Evolutionary conservation across 306 rosid species (phyloP).

Genomic region (Lathyrus oleraceus): DNA sequence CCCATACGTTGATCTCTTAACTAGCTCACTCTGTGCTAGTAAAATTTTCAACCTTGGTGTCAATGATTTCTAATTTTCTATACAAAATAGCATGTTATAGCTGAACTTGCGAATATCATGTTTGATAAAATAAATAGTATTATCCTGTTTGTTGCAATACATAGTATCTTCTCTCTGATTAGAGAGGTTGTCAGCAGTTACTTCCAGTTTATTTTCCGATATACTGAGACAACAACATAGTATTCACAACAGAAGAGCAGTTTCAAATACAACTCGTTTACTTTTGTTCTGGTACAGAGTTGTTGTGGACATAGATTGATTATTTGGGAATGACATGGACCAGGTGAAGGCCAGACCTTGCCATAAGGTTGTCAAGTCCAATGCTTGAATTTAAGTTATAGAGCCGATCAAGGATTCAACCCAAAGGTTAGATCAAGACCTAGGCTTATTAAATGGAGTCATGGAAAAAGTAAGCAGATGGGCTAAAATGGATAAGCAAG

Average conservation of each 20-base stretch:
- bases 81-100: not conserved
- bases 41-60: not conserved
- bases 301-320: slow-evolving; percentile 10
- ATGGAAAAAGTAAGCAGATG: slow-evolving; percentile 3
- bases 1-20: slow-evolving; percentile 4
- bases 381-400: not conserved
- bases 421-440: not conserved
- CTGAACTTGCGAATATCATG: slow-evolving; percentile 10
- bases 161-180: not conserved
- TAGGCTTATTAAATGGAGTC: not conserved
- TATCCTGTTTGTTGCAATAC: not conserved
- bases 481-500: slow-evolving; percentile 8
- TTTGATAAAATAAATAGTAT: not conserved
- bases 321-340: slow-evolving; percentile 1
- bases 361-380: slow-evolving; percentile 8
- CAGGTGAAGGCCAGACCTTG: not conserved
- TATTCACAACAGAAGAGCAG: not conserved
- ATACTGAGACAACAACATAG: not conserved
- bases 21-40: not conserved
- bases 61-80: slow-evolving; percentile 10
- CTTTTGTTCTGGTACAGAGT: slow-evolving; percentile 19
- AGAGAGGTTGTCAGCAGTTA: not conserved
- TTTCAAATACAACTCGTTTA: not conserved
- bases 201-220: not conserved
- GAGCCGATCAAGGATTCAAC: not conserved